Conservation (phyloP, 139 green algal genomes). For the Closterium sp. region DNA sequence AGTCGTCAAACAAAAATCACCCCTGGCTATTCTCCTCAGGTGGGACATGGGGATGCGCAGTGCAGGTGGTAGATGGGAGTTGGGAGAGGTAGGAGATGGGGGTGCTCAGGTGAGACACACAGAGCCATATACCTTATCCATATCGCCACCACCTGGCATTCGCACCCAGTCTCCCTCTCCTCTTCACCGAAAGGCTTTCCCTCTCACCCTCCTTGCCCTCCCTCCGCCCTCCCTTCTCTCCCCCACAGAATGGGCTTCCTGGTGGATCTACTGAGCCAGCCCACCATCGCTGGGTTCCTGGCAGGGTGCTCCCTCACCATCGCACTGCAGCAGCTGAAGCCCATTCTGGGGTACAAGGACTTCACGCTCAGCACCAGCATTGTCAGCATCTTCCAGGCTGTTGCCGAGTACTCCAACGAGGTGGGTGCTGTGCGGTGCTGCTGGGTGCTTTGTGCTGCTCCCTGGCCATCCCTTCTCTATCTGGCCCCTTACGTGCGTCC, state of each 20-base stretch:
- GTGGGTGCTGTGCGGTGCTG: background rate
- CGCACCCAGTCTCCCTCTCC: too few species aligned
- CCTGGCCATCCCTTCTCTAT: too few species aligned
- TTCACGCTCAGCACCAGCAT: constrained; percentile 53
- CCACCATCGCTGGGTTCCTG: constrained; percentile 48
- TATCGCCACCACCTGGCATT: too few species aligned
- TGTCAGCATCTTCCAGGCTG: constrained; percentile 10
- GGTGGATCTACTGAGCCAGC: constrained; percentile 51
- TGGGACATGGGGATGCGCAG: background rate
- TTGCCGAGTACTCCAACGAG: constrained; percentile 8
- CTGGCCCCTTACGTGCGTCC: too few species aligned
- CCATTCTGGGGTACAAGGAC: constrained; percentile 35
- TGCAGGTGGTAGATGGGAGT: too few species aligned
- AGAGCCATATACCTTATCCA: too few species aligned
- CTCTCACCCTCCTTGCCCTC: background rate
- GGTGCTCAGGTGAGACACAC: too few species aligned
- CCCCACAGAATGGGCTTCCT: constrained; percentile 39
- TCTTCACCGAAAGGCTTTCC: background rate
- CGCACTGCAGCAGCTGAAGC: constrained; percentile 47
- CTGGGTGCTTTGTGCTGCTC: background rate
- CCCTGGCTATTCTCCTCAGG: background rate
- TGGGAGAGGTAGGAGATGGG: too few species aligned
- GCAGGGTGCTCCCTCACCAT: constrained; percentile 44
- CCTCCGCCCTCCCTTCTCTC: background rate
- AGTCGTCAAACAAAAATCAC: too few species aligned